Base-by-base conservation (phyloP, 2,329 filamentous ascomycete species). In the Cercospora sp. region DNA sequence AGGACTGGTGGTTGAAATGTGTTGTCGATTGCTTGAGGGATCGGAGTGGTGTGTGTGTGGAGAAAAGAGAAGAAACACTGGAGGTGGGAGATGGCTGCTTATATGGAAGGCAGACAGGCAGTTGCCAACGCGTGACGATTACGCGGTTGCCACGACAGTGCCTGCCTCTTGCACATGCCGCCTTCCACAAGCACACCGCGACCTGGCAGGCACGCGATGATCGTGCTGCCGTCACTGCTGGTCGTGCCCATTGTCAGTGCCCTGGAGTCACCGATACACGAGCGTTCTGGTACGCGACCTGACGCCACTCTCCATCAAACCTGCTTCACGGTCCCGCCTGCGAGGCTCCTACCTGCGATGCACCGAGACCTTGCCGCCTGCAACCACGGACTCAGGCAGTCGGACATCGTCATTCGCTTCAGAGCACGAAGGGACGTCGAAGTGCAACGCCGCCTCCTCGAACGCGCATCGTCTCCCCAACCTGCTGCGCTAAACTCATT, bases 1-100 rank as follows among this genome's bases (percentile, higher is more conserved):
- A 63, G 57, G 62, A 60, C 51, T 70, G 66, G 45, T 68, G 72
- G 70, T 68, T 53, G 67, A 28, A 31, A 66, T 57, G 42, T 31
- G 58, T n/a, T 69, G 64, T 26, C 18, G 13, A 3, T 53, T 53
- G 67, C 55, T 69, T 63, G 66, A 66, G 53, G 64, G n/a, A 28
- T 23, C 31, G 31, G 31, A 58, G 59, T 55, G 60, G 30, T 26
- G 39, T 58, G 65, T 18, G 28, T 16, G 13, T 59, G 51, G 45
- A 63, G 45, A 63, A 39, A 45, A 33, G 62, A 60, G 48, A 48
- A 36, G 42, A 55, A 55, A 45, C 23, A 6, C 6, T 12, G 12
- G 33, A 23, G 45, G 57, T 30, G 59, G 39, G 18, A 33, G 33
- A 45, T n/a, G 48, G 9, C 39, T 28, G 23, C 18, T 62, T 62